Evolutionary conservation across 495 filamentous ascomycete genomes (phyloP).

Genomic region (Aspergillus saccharolyticus): DNA sequence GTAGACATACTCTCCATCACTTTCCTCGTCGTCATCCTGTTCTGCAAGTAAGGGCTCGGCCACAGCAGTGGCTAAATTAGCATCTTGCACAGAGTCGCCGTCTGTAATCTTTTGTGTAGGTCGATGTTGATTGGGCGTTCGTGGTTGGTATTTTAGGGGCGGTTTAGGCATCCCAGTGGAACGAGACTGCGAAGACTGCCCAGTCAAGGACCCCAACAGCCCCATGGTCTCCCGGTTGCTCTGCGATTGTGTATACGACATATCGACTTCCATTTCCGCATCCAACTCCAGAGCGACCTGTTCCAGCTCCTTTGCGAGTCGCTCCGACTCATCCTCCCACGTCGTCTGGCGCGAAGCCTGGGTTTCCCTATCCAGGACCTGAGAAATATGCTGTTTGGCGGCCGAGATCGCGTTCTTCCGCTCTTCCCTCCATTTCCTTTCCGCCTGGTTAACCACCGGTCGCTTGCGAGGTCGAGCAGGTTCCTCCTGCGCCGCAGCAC

Average conservation of each 20-base stretch:
- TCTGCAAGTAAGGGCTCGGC: constrained; percentile 3
- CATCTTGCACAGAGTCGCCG: constrained; percentile 9
- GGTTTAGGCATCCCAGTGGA: constrained; percentile 20
- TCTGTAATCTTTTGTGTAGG: constrained; percentile 8
- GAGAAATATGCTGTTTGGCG: constrained; percentile 36
- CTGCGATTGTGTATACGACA: constrained; percentile 15
- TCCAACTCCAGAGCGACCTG: constrained; percentile 44
- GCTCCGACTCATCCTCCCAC: constrained; percentile 42
- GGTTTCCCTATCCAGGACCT: constrained; percentile 31
- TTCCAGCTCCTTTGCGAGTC: constrained; percentile 43
- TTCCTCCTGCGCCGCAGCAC: background rate
- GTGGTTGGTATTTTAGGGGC: constrained; percentile 37
- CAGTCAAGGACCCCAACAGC: background rate
- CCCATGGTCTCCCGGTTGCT: background rate
- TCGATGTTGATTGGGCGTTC: constrained; percentile 30
- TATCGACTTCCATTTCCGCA: constrained; percentile 12
- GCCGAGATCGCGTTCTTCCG: constrained; percentile 34
- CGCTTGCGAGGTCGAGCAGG: constrained; percentile 30
- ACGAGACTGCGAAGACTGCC: background rate
- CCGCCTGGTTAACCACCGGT: constrained; percentile 42
- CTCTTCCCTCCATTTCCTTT: constrained; percentile 40
- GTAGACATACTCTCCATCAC: constrained; percentile 57
- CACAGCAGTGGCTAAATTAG: background rate
- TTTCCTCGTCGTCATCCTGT: constrained; percentile 28
- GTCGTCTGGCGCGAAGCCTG: constrained; percentile 27